Evolutionary conservation across 345 rosid genomes (phyloP), one percentile per base, ranked within the genome.

Genomic region (Eucalyptus curtisii): DNA sequence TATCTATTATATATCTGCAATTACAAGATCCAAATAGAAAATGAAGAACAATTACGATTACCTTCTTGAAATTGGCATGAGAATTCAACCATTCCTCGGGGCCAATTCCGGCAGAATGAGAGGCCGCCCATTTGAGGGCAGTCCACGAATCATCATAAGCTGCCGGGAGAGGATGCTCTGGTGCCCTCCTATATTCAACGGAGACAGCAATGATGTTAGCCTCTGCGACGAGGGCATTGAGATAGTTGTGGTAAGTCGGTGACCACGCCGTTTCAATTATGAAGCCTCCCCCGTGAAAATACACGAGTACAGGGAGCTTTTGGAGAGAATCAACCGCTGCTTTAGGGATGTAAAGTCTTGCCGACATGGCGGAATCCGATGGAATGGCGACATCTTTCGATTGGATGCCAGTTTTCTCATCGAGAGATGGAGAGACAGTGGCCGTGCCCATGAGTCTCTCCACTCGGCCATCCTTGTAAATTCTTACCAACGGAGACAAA

Each of bases 121-220:
- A 6, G 6, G 92, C 92, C 3, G 95, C 87, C 96, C 97, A 96
- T 24, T 90, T 89, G 24, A 94, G 91, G 8, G 92, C 93, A 4
- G 85, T 90, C 95, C 93, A 94, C 4, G 97, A 93, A 57, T 96
- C 96, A 4, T 95, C 94, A 24, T 94, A 93, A 0, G 92, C 94
- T 7, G 86, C 44, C 2, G 97, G 99, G 22, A 95, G 87, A 80
- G 91, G 94, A 52, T 92, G 91, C 88, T 97, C 98, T 19, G 97
- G 99, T 33, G 95, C 97, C 52, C 93, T 55, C 30, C 61, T 55
- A 55, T 55, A 24, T 22, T 55, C 61, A 55, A 55, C 30, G 13
- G 30, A 55, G 61, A 55, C 27, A 22, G 30, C 30, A 55, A 55
- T 55, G 61, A 55, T 55, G 30, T 55, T 55, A 55, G 61, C 61